These are phyloP conservation scores for Raphidocelis subcapitata DNA, from an alignment of 139 green algal species.

Conservation along the genomic window DNA sequence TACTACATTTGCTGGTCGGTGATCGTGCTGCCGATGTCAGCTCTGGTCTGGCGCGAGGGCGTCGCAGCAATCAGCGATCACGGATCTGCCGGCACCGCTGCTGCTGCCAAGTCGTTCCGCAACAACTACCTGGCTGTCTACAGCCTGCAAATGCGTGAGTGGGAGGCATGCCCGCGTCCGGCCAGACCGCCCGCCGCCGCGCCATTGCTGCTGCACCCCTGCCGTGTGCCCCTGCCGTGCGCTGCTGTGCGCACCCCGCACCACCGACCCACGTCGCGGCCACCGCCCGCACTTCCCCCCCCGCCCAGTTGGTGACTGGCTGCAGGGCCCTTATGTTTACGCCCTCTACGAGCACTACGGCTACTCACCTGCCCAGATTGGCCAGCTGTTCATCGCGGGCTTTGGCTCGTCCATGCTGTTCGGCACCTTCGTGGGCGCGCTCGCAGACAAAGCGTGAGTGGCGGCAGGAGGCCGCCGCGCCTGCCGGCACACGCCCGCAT, in stretches of 20 bases:
- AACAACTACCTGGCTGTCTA: conserved; percentile 97
- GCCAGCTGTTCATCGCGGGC: conserved; percentile 95
- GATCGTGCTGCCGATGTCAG: conserved; percentile 11
- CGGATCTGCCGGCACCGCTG: too few relatives aligned
- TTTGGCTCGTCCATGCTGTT: conserved; percentile 97
- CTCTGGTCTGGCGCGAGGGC: conserved; percentile 12
- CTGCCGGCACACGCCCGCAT: not conserved
- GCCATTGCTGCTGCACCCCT: not conserved
- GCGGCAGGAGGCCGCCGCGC: not conserved
- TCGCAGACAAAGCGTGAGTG: conserved; percentile 90
- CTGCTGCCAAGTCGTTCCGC: conserved; percentile 58
- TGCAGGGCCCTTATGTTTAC: conserved; percentile 98
- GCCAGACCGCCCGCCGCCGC: not conserved
- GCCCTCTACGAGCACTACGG: conserved; percentile 96
- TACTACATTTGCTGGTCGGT: conserved; percentile 7
- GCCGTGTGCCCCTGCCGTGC: not conserved
- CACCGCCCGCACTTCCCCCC: not conserved
- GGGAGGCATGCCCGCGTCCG: not conserved
- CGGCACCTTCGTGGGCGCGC: conserved; percentile 89
- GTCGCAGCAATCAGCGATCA: too few relatives aligned
- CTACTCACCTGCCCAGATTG: conserved; percentile 83
- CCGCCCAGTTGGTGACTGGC: conserved; percentile 94
- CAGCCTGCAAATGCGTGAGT: conserved; percentile 93
- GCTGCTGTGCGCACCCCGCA: too few relatives aligned
- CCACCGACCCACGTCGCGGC: too few relatives aligned